Conservation (phyloP, 768 basidiomycete genomes). For the Clavaria fumosa region DNA sequence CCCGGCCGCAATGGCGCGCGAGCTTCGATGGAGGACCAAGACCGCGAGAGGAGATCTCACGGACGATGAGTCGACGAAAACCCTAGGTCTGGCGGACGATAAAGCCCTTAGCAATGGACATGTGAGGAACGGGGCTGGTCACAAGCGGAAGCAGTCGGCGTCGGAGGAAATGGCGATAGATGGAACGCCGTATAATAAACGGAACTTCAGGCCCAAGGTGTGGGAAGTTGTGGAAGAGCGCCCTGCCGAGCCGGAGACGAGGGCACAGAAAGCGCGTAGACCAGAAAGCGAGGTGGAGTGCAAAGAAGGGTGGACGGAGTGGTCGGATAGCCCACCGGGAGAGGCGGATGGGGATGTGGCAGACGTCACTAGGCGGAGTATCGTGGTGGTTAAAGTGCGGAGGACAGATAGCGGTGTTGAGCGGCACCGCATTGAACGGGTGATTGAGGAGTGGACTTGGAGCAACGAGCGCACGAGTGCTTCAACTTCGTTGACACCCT, state of each 20-base stretch:
- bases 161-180: constrained; percentile 11
- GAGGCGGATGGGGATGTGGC: constrained; percentile 22
- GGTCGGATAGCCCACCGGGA: constrained; percentile 16
- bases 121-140: constrained; percentile 18
- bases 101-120: constrained; percentile 11
- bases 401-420: constrained; percentile 42
- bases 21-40: constrained; percentile 72
- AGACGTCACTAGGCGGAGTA: constrained; percentile 28
- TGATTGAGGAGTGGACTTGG: constrained; percentile 58
- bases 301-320: constrained; percentile 30
- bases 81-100: constrained; percentile 18
- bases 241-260: constrained; percentile 26
- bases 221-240: constrained; percentile 44
- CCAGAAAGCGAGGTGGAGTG: constrained; percentile 28
- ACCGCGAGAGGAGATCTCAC: constrained; percentile 44
- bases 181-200: too few relatives aligned
- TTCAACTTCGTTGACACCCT: constrained; percentile 6
- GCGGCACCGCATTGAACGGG: constrained; percentile 55
- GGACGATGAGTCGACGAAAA: constrained; percentile 67
- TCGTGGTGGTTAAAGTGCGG: constrained; percentile 43
- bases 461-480: constrained; percentile 9
- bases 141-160: constrained; percentile 27
- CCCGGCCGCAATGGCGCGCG: constrained; percentile 62
- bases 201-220: constrained; percentile 49
- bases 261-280: constrained; percentile 22